These are phyloP conservation scores for Chrysosporium keratinophilum DNA, from an alignment of 2,329 filamentous ascomycete genomes.

Conservation along the genomic window DNA sequence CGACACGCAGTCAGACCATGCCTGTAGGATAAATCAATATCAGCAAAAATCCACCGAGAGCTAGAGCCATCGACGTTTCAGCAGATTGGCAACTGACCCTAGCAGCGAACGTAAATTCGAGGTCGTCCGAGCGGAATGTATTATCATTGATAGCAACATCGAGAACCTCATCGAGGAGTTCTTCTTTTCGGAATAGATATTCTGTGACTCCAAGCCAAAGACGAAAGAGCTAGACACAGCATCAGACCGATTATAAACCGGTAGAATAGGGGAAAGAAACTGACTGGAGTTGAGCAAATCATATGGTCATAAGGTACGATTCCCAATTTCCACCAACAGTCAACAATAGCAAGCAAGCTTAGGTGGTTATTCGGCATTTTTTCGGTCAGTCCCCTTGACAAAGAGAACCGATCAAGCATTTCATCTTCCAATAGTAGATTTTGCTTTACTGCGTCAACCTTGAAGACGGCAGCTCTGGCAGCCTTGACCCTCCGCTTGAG, in stretches of 20 bases:
- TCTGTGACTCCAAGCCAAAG: conserved; percentile 96
- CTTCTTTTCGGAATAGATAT: conserved; percentile 77
- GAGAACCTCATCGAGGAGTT: conserved; percentile 72
- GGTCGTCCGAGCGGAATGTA: conserved; percentile 85
- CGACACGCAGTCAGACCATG: conserved; percentile 88
- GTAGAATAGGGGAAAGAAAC: conserved; percentile 22
- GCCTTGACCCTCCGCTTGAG: conserved; percentile 64
- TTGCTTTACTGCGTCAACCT: conserved; percentile 41
- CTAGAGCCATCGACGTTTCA: no score
- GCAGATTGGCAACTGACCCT: conserved; percentile 39
- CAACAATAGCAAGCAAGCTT: conserved; percentile 87
- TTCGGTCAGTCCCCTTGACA: conserved; percentile 59
- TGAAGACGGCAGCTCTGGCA: conserved; percentile 65
- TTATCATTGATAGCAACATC: conserved; percentile 79
- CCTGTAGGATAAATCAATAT: conserved; percentile 34
- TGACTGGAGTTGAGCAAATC: conserved; percentile 88
- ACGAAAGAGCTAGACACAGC: conserved; percentile 58
- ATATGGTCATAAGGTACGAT: conserved; percentile 99
- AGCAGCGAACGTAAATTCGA: conserved; percentile 96
- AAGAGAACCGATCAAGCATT: conserved; percentile 77
- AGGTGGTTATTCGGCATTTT: conserved; percentile 84
- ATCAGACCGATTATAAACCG: background rate
- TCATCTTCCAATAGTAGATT: conserved; percentile 66
- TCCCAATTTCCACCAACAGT: conserved; percentile 89
- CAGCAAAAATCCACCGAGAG: background rate